Base-by-base conservation (phyloP, 176 grass and related monocot species). In the Eleusine coracana region DNA sequence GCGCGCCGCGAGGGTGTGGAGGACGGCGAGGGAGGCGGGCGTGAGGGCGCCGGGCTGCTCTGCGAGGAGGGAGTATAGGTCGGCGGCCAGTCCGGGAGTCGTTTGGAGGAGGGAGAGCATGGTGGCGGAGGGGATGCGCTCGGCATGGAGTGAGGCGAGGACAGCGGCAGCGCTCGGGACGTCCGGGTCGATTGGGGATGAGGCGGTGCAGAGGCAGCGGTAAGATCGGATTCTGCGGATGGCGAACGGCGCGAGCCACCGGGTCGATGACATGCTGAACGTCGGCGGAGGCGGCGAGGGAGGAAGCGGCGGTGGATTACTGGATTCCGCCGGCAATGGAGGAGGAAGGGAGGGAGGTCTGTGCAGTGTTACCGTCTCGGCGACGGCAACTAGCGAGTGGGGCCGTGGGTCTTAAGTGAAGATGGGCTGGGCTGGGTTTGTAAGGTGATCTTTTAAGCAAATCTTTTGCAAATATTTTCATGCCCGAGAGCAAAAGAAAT, bases 1-100 rank as follows among this genome's bases (percentile, higher is more conserved):
- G 70, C 73, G 28, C 3, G 85, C 58, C 44, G 92, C 82, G 20
- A 92, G 77, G 79, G 77, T 52, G 45, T 93, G 85, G 55, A 97
- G 82, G 44, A 89, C 39, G 6, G 49, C 1, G 31, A 85, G 29
- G 36, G 65, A 71, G 59, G 50, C 84, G 4, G 70, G 31, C 6
- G 82, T 70, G 68, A 87, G 17, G 0, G 54, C 62, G 25, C 64
- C 66, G 71, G 75, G 40, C 7, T 37, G 86, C 20, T 18, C 70
- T 4, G 83, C 58, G 38, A 87, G 71, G 59, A 66, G 78, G 27
- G 81, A 73, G 62, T 92, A 94, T 8, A 94, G 42, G 27, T 80
- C 42, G 2, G 63, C 49, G 20, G 71, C 15, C 27, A 83, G 90
- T 52, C 67, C 21, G 18, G 84, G 83, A 10, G 63, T 31, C 11